A percentile compares a stretch with the other conserved stretches of the same genome.
Conservation (phyloP, 306 rosid species). For the Castanopsis chinensis region DNA sequence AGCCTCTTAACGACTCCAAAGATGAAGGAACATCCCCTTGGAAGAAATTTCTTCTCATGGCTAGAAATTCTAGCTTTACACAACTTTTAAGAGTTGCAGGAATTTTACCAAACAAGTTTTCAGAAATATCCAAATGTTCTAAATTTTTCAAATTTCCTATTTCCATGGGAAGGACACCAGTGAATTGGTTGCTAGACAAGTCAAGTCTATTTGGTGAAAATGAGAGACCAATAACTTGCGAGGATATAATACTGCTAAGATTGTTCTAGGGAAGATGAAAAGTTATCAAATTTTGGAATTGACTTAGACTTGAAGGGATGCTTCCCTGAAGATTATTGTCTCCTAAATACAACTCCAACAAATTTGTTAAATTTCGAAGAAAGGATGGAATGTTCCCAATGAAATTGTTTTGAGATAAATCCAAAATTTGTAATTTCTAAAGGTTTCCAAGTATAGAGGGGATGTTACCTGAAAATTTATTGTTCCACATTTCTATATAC, state of each 20-base stretch:
- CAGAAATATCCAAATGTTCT: not conserved
- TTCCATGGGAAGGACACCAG: not conserved
- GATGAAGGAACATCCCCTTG: not conserved
- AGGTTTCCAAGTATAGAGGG: too few relatives aligned
- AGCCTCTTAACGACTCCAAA: not conserved
- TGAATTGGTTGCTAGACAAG: not conserved
- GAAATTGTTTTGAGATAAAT: too few relatives aligned
- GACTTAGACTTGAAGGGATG: not conserved
- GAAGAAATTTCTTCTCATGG: not conserved
- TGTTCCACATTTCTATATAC: too few relatives aligned
- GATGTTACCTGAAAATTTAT: too few relatives aligned
- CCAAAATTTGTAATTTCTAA: too few relatives aligned
- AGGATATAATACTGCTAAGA: too few relatives aligned
- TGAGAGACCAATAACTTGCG: too few relatives aligned
- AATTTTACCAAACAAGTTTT: not conserved
- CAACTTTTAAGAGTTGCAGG: not conserved
- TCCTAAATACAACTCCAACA: too few relatives aligned
- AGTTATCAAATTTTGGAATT: not conserved
- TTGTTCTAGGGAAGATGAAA: not conserved
- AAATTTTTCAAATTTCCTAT: not conserved
- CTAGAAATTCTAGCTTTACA: not conserved
- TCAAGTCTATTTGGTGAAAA: accelerated
- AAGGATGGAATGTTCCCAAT: too few relatives aligned
- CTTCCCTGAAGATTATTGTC: not conserved
- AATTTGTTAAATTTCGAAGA: too few relatives aligned